Conservation (phyloP, 176 grass and related monocot species). For the Pontederia paniculata region DNA sequence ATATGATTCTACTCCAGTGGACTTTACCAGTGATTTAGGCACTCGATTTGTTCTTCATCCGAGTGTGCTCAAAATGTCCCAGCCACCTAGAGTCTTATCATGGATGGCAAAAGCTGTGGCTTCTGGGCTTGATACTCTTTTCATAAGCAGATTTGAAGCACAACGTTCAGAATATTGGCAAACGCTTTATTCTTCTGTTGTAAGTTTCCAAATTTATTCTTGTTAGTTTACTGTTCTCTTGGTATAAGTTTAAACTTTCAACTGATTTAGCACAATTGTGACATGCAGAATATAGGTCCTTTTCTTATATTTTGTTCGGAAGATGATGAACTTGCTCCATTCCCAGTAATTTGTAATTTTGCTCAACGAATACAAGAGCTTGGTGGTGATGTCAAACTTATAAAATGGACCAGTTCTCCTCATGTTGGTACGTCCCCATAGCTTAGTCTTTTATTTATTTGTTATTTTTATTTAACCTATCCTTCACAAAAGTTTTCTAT, state of each 20-base stretch:
- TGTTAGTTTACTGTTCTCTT: constrained; percentile 8
- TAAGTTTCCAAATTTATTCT: constrained; percentile 34
- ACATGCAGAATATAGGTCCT: constrained; percentile 60
- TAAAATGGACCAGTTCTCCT: constrained; percentile 66
- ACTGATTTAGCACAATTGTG: constrained; percentile 3
- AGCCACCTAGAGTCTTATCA: constrained; percentile 69
- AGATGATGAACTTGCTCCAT: constrained; percentile 67
- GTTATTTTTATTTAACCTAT: no score
- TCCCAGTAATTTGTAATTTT: constrained; percentile 59
- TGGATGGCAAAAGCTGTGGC: constrained; percentile 65
- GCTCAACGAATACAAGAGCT: constrained; percentile 43
- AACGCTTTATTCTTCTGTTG: constrained; percentile 72
- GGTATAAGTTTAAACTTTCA: not conserved
- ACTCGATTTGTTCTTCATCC: constrained; percentile 85
- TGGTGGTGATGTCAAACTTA: constrained; percentile 62
- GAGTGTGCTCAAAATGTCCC: constrained; percentile 66
- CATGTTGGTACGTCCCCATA: constrained; percentile 56
- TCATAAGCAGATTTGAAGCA: constrained; percentile 85
- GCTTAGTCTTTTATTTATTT: not conserved
- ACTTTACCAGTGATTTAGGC: constrained; percentile 91
- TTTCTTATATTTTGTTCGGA: constrained; percentile 92
- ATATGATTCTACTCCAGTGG: constrained; percentile 74
- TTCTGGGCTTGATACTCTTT: constrained; percentile 60
- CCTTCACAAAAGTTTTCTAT: no score
- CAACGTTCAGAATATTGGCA: constrained; percentile 84